Evolutionary conservation across 2,329 filamentous ascomycete species (phyloP), one percentile per base, ranked within the genome.

Genomic region (Cordyceps farinosa): DNA sequence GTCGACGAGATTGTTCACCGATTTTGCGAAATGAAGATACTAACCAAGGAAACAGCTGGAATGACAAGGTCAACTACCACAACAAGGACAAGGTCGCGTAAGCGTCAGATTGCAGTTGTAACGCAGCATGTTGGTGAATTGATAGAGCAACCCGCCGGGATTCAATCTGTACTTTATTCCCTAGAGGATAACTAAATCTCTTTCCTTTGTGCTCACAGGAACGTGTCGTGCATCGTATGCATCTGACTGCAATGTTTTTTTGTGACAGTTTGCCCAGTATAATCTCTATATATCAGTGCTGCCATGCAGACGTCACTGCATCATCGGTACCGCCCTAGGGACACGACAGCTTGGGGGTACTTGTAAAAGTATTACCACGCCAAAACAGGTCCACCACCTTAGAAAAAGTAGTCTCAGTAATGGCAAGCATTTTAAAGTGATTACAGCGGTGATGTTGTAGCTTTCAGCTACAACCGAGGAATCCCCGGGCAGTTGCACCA

Each of bases 21-120:
- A 52, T 40, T 13, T 3, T 2, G 42, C 27, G 1, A 1, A 22
- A 42, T 30, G 30, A 32, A 32, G 62, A 56, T 67, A 48, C 71
- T 73, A 67, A 70, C 67, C 11, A n/a, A n/a, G 48, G 27, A 13
- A 67, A 68, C 71, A 92, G 90, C 90, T 99, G 95, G 95, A 98
- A 98, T 81, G 83, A 88, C 69, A 85, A 83, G 65, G 92, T 97
- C 83, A 98, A 98, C 88, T 94, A 96, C 84, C 92, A 98, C 88
- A 92, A 96, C 84, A 90, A 90, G 82, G 89, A 96, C 82, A 92
- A 91, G 85, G 73, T 76, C 66, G 72, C 75, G 64, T 84, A 81
- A 79, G 69, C 65, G 38, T 52, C 63, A 66, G 64, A 61, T 65
- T 56, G 58, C 56, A 62, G 62, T 58, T 59, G 57, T 54, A 54